Evolutionary conservation across 352 stramenopile genomes (phyloP), one percentile per base, ranked within the genome.

Genomic region (Albugo laibachii): DNA sequence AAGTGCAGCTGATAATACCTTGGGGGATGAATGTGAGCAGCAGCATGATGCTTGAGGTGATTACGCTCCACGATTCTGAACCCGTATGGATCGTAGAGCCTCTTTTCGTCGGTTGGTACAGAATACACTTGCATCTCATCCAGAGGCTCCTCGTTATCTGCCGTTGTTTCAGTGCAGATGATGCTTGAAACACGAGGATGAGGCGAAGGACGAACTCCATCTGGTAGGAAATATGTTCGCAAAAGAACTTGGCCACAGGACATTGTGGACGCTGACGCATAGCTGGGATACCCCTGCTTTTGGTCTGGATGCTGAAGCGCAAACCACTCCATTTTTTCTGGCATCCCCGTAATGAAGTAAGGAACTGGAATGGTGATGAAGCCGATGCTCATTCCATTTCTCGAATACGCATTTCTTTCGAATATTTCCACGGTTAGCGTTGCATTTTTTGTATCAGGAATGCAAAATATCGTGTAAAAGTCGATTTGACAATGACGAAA

Each of bases 281-380:
- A 41, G n/a, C 8, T 36, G 10, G 19, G 13, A 10, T 37, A 54
- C 10, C n/a, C n/a, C n/a, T n/a, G 24, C 24, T 31, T 31, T 31
- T 31, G 24, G 3, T 31, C 3, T 31, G 24, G 24, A 35, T 54
- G 40, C 4, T 56, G 31, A 14, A 83, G 59, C 15, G 60, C 21
- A 0, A 80, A 42, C 71, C 71, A 83, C 47, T 71, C 66, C 47
- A 77, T 54, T 40, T 81, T 83, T 1, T 67, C 61, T 11, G 71
- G 71, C 45, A 81, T 58, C 0, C 71, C 71, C 41, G 67, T 66
- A 10, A 83, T 57, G 27, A 83, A 54, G 13, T 78, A 61, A 43
- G 76, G 47, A 1, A 83, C 24, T 0, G 64, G 55, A 14, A 81
- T 21, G 4, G 24, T 56, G 6, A 50, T 51, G 16, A 64, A 43